phyloP scores from a whole-genome alignment of 108 stramenopile species.

The Skeletonema marinoi region DNA sequence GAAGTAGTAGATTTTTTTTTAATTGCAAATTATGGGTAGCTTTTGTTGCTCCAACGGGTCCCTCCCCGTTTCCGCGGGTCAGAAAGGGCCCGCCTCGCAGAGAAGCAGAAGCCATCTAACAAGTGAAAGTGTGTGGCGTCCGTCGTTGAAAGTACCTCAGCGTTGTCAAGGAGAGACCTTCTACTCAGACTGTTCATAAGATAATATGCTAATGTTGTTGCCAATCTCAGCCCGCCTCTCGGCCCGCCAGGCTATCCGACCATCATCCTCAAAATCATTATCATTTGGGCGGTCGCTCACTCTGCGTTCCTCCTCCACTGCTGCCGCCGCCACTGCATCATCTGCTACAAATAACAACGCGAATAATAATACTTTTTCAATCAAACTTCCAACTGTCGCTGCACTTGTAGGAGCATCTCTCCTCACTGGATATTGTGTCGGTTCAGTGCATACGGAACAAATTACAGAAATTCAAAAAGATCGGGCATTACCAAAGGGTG shows the following conservation, averaged over 20 bases:
- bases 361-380: not conserved
- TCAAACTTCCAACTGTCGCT: constrained; percentile 14
- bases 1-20: too few species aligned
- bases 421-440: constrained; percentile 32
- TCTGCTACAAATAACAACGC: not conserved
- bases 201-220: not conserved
- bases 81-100: too few species aligned
- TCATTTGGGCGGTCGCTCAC: not conserved
- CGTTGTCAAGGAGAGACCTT: too few species aligned
- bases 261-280: not conserved
- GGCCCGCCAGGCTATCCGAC: not conserved
- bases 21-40: too few species aligned
- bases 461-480: constrained; percentile 23
- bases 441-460: constrained; percentile 24
- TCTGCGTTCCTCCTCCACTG: not conserved
- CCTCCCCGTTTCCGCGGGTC: too few species aligned
- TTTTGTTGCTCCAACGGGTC: too few species aligned
- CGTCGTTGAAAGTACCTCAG: too few species aligned
- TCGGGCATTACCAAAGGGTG: constrained; percentile 46
- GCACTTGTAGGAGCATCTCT: constrained; percentile 25
- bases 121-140: too few species aligned
- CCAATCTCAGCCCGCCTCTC: not conserved
- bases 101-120: too few species aligned
- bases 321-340: not conserved
- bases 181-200: too few species aligned